Conservation (phyloP, 495 filamentous ascomycete species). For the Schizothecium vesticola region DNA sequence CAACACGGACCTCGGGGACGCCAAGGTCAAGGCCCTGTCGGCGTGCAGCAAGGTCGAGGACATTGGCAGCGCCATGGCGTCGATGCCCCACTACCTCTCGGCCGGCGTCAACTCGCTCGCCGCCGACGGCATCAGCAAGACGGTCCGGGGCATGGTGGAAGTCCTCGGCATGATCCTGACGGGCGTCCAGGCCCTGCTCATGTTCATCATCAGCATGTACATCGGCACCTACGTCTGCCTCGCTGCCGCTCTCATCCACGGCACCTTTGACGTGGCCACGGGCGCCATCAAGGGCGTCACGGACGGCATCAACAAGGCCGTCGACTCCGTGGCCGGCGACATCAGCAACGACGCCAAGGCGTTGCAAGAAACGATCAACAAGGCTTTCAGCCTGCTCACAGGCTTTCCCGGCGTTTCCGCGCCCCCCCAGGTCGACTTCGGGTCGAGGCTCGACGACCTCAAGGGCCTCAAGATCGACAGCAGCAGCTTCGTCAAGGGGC, state of each 20-base stretch:
- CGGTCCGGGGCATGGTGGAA: conserved; percentile 67
- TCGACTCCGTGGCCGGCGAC: conserved; percentile 58
- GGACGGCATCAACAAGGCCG: conserved; percentile 65
- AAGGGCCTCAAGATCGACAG: conserved; percentile 63
- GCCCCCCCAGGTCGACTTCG: conserved; percentile 52
- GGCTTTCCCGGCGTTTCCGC: conserved; percentile 21
- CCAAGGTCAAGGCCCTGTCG: conserved; percentile 73
- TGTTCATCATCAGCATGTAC: conserved; percentile 87
- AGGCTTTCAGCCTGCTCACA: conserved; percentile 46
- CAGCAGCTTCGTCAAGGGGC: conserved; percentile 52
- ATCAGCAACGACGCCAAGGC: conserved; percentile 49
- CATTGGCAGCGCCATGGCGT: conserved; percentile 91
- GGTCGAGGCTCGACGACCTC: conserved; percentile 54
- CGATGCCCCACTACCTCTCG: conserved; percentile 91
- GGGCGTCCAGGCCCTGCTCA: conserved; percentile 76
- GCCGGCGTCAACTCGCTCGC: conserved; percentile 82
- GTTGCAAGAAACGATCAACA: conserved; percentile 60
- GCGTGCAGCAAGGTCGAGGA: conserved; percentile 91
- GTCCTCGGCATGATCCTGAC: conserved; percentile 74
- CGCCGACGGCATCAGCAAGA: conserved; percentile 67
- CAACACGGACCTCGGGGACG: conserved; percentile 65
- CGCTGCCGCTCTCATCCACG: conserved; percentile 71
- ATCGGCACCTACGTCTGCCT: conserved; percentile 85
- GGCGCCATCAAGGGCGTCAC: conserved; percentile 64
- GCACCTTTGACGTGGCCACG: conserved; percentile 65